Evolutionary conservation across 495 filamentous ascomycete genomes (phyloP).

Genomic region (Immersiella caudata): DNA sequence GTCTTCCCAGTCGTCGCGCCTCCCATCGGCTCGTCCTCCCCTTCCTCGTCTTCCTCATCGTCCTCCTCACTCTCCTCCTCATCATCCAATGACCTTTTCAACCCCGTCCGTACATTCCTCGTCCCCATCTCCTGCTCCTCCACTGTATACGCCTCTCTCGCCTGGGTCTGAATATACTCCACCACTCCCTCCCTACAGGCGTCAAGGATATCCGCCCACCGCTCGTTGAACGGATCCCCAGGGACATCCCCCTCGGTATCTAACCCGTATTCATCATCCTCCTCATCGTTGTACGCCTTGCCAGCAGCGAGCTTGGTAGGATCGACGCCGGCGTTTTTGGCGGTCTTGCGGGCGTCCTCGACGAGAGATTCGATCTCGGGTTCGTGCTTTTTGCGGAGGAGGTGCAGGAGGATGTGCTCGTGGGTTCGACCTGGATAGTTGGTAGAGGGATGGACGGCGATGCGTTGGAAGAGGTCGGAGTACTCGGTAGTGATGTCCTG

Average conservation of each 20-base stretch:
- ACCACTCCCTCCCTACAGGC: constrained; percentile 40
- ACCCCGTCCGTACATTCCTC: constrained; percentile 71
- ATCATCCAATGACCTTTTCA: constrained; percentile 60
- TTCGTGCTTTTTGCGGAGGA: constrained; percentile 81
- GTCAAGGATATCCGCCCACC: constrained; percentile 47
- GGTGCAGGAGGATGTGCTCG: constrained; percentile 60
- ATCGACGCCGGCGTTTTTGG: constrained; percentile 28
- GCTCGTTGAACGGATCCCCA: constrained; percentile 43
- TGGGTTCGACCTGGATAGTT: constrained; percentile 74
- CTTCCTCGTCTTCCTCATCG: constrained; percentile 63
- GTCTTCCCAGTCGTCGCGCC: constrained; percentile 33
- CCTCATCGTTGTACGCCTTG: constrained; percentile 30
- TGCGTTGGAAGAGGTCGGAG: constrained; percentile 60
- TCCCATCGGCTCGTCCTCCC: constrained; percentile 39
- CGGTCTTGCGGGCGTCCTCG: constrained; percentile 56
- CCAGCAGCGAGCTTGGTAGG: constrained; percentile 25
- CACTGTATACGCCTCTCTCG: constrained; percentile 60
- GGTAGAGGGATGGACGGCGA: constrained; percentile 73
- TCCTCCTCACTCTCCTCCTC: constrained; percentile 57
- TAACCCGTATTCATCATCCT: constrained; percentile 33
- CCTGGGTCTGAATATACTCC: constrained; percentile 52
- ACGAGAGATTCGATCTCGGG: constrained; percentile 74
- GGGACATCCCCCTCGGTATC: constrained; percentile 37
- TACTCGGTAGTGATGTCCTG: constrained; percentile 61
- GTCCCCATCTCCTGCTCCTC: constrained; percentile 68